Conservation (phyloP, 2,329 filamentous ascomycete species). For the Cercospora sp. region DNA sequence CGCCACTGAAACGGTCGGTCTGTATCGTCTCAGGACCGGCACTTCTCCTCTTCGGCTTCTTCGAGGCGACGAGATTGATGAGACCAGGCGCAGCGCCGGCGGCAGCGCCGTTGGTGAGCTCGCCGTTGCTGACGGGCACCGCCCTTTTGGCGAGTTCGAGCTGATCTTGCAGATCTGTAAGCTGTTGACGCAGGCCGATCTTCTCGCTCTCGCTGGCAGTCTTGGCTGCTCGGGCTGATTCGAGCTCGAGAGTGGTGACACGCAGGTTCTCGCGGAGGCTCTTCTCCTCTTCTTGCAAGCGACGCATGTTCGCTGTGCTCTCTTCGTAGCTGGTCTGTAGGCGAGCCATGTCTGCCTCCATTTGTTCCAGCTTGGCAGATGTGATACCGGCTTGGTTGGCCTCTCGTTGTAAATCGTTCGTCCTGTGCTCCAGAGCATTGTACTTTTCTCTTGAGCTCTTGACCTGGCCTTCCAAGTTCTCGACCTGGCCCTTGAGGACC, state of each 20-base stretch:
- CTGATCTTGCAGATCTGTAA: constrained; percentile 87
- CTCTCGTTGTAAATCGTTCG: constrained; percentile 92
- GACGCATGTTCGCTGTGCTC: constrained; percentile 84
- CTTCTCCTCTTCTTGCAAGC: constrained; percentile 92
- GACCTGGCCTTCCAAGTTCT: constrained; percentile 94
- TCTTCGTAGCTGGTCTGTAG: constrained; percentile 88
- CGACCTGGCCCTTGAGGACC: constrained; percentile 78
- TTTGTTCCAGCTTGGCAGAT: constrained; percentile 81
- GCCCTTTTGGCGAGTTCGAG: constrained; percentile 81
- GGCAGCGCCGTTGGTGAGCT: constrained; percentile 61
- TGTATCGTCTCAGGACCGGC: constrained; percentile 83
- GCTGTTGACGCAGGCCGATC: constrained; percentile 78
- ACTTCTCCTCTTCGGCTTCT: constrained; percentile 94
- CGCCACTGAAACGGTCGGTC: constrained; percentile 83
- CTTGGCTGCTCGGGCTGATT: constrained; percentile 73
- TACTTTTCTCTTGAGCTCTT: constrained; percentile 94
- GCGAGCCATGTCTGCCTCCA: constrained; percentile 95
- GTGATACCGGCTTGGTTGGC: constrained; percentile 97
- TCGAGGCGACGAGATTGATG: constrained; percentile 94
- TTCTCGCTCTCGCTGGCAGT: constrained; percentile 82
- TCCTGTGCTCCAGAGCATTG: constrained; percentile 82
- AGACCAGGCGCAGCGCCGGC: constrained; percentile 66
- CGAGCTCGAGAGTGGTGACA: constrained; percentile 76
- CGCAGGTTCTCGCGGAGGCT: constrained; percentile 80
- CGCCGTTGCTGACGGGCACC: constrained; percentile 66